Evolutionary conservation across 1,284 basidiomycete species (phyloP), one percentile per base, ranked within the genome.

Genomic region (Waitea zeae): DNA sequence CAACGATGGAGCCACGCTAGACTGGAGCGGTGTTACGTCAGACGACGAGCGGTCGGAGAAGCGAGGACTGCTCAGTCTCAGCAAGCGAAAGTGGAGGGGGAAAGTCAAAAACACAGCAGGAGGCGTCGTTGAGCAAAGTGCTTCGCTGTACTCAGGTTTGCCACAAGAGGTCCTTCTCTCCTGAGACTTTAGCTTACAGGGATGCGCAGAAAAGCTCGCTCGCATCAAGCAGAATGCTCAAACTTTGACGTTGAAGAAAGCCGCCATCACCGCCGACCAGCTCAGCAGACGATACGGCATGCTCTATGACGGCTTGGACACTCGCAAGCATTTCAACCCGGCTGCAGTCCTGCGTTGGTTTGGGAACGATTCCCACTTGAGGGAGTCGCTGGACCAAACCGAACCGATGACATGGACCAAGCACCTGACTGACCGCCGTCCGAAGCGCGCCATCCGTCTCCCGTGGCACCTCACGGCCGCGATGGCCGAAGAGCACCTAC

Each of bases 331-430:
- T 6, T 44, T 70, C 31, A 70, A 66, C 42, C 54, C 69, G 9
- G 49, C 57, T 7, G 56, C 61, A 30, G 59, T 71, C 15, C 59
- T 59, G 28, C 65, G 62, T 24, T 82, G 79, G 79, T 68, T 70
- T 41, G 49, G 54, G 19, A 65, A 70, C 38, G 61, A 65, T 19
- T 44, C 50, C 4, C 45, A 56, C 13, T 49, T 65, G 9, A 66
- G 58, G 39, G 47, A 55, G 9, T 58, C 64, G 20, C 47, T 82
- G 15, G 70, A 72, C 38, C 62, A 62, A 35, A 59, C 62, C 2
- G 78, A 82, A 45, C 75, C 77, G 11, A 57, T 75, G 35, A 70
- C 70, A 4, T 82, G 76, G 79, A 49, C 79, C 18, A 75, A 70
- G 44, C 72, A 80, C 47, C 55, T 66, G 12, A 44, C 68, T 36